Base-by-base conservation (phyloP, 805 yeast species). In the Kluyveromyces nonfermentans region DNA sequence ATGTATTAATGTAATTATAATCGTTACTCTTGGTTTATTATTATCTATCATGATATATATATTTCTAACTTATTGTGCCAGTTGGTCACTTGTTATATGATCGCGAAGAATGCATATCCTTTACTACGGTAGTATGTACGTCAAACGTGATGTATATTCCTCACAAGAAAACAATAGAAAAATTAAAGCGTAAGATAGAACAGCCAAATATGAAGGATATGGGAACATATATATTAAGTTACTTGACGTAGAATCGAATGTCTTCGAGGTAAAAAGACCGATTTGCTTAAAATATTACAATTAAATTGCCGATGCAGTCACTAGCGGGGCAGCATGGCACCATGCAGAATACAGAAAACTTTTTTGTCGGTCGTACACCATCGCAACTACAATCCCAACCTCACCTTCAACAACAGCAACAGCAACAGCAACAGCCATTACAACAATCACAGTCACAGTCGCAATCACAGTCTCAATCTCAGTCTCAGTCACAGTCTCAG, bases 291-390 rank as follows among this genome's bases (percentile, higher is more conserved):
- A 25, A 25, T 14, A 25, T 25, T 6, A 25, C 9, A 3, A 25
- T 25, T 25, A 28, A 10, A 31, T 28, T 15, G 14, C 19, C 20
- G 33, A 56, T 57, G 59, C 62, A 59, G 45, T 49, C 58, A 4
- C 47, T 59, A 49, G 58, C 56, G 31, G 44, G 54, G 37, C 63
- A 59, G 33, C 54, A 57, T 12, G 59, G 53, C 37, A 52, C 48
- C n/a, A 42, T 59, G 39, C 57, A 59, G 7, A 51, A 54, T 47
- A 53, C 58, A 6, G 64, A 59, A 18, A 63, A 57, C 32, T 56
- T 51, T 28, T 60, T 56, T 22, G 41, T 5, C 5, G 28, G 31
- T 16, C 28, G 21, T 33, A 18, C 20, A 37, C 40, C 47, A 19
- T 60, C 52, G 34, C 33, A 50, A 47, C 9, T 38, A 50, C 33